These are phyloP conservation scores for Triglochin maritima DNA, from an alignment of 106 monocot species.

Conservation along the genomic window DNA sequence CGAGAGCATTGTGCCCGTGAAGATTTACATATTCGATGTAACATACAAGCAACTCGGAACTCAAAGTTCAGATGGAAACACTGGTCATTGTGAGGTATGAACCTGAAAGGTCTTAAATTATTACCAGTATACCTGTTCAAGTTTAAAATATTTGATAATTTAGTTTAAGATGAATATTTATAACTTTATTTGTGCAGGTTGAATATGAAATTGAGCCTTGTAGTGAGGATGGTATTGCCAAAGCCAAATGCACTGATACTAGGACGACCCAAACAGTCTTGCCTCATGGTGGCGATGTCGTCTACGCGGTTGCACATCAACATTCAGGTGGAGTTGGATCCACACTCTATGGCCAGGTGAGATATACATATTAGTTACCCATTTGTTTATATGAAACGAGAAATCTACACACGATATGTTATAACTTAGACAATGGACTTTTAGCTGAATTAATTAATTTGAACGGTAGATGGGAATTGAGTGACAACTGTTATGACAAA, in stretches of 20 bases:
- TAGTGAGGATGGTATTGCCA: slow-evolving; percentile 1
- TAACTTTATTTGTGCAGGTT: slow-evolving; percentile 27
- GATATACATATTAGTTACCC: no score
- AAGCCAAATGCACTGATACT: slow-evolving; percentile 29
- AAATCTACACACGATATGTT: not conserved
- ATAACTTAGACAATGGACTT: not conserved
- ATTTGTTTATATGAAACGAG: not conserved
- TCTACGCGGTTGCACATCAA: slow-evolving; percentile 74
- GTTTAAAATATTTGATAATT: not conserved
- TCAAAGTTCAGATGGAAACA: not conserved
- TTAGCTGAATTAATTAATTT: not conserved
- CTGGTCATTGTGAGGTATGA: not conserved
- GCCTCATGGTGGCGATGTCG: slow-evolving; percentile 57
- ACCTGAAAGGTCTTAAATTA: not conserved
- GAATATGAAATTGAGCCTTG: slow-evolving; percentile 55
- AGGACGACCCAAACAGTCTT: slow-evolving; percentile 29
- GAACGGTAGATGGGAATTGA: no score
- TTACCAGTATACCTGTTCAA: not conserved
- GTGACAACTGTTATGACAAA: no score
- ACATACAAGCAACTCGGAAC: slow-evolving; percentile 51
- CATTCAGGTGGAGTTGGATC: slow-evolving; percentile 56
- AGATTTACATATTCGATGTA: slow-evolving; percentile 74
- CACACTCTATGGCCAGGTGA: slow-evolving; percentile 61
- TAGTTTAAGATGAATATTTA: not conserved
- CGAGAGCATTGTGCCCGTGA: slow-evolving; percentile 45